Base-by-base conservation (phyloP, 441 rosid genomes). In the Arabidopsis hybrid region DNA sequence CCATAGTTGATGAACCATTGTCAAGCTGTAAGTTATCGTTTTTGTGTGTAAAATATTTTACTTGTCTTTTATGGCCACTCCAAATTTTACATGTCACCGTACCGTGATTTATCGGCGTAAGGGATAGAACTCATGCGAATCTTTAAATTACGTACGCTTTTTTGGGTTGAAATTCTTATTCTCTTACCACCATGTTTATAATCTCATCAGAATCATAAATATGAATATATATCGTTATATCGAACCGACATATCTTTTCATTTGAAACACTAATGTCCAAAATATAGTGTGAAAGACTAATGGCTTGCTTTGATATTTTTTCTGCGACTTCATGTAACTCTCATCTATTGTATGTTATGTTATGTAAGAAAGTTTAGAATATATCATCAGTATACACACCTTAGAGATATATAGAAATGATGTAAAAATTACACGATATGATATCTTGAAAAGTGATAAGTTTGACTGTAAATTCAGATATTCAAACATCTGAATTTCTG, bases 161-260 rank as follows among this genome's bases (percentile, higher is more conserved):
- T 34, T 36, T 36, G 40, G 31, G 42, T 36, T 71, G 13, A 14
- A 49, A 9, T 1, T 4, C 29, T 29, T 12, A 2, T n/a, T 31
- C 52, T 52, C 50, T 49, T 58, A 35, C 13, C 38, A 46, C 36
- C 16, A 39, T 29, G 21, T 38, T 49, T 14, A 35, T n/a, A 8
- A 49, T 71, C 16, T 14, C 32, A 49, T 26, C n/a, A n/a, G n/a
- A 38, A 60, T 29, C n/a, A 14, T 67, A 52, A 5, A 65, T 26
- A 4, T 7, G 58, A 52, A 35, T 49, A 65, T 38, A 4, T 50
- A 26, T 26, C 29, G 26, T 18, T 8, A 11, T 26, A 8, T 2
- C 26, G 47, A 49, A 47, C 17, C 11, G 38, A 9, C 0, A 31
- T 45, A 17, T 18, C n/a, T 36, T 13, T 35, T 11, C 21, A 46